Conservation (phyloP, 2,329 filamentous ascomycete genomes). For the Cytospora paraplurivora region DNA sequence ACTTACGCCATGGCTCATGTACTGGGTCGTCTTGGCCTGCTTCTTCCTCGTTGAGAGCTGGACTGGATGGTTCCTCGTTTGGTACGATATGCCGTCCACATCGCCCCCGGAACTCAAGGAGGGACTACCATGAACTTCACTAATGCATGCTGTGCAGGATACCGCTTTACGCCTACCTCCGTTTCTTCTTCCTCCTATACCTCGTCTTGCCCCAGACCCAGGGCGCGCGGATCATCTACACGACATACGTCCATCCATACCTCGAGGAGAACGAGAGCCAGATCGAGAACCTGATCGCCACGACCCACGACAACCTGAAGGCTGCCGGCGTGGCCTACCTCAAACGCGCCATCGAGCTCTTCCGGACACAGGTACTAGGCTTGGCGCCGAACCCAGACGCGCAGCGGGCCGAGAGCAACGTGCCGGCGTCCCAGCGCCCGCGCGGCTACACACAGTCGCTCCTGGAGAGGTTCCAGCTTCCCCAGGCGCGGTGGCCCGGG, state of each 20-base stretch:
- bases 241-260: constrained; percentile 83
- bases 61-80: constrained; percentile 82
- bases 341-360: constrained; percentile 67
- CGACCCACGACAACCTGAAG: constrained; percentile 76
- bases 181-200: constrained; percentile 85
- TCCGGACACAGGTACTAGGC: constrained; percentile 79
- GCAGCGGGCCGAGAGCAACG: constrained; percentile 45
- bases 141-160: constrained; percentile 54
- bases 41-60: constrained; percentile 83
- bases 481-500: constrained; percentile 61
- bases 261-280: constrained; percentile 81
- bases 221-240: constrained; percentile 84
- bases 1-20: constrained; percentile 97
- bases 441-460: constrained; percentile 76
- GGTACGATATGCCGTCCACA: constrained; percentile 50
- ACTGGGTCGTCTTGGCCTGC: constrained; percentile 91
- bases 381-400: constrained; percentile 59
- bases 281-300: constrained; percentile 88
- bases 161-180: constrained; percentile 91
- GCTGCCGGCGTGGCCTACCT: constrained; percentile 76
- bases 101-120: neutral
- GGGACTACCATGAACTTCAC: neutral
- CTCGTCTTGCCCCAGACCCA: constrained; percentile 98
- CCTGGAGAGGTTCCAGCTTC: constrained; percentile 84
- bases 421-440: constrained; percentile 37